A percentile compares a stretch with the other conserved stretches of the same genome.
Conservation (phyloP, 2,329 filamentous ascomycete genomes). For the Lachnellula suecica region DNA sequence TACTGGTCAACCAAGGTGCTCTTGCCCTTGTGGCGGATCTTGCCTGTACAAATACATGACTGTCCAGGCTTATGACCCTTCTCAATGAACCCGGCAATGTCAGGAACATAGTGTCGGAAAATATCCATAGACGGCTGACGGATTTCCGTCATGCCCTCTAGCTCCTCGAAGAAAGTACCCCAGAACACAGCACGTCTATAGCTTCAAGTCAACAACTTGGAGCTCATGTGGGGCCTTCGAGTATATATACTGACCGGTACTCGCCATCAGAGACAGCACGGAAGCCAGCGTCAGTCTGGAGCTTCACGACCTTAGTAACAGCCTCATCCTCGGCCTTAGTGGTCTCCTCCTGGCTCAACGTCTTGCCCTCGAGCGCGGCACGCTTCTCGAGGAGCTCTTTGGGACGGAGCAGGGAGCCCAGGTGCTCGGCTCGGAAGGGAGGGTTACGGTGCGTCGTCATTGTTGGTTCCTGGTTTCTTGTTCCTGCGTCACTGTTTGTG, state of each 20-base stretch:
- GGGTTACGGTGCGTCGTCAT: constrained; percentile 11
- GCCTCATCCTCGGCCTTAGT: constrained; percentile 53
- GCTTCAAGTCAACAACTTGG: background rate
- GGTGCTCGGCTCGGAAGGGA: constrained; percentile 64
- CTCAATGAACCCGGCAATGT: constrained; percentile 42
- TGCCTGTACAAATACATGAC: constrained; percentile 44
- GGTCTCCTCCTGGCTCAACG: constrained; percentile 42
- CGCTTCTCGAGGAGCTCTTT: constrained; percentile 55
- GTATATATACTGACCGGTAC: constrained; percentile 33
- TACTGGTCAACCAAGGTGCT: constrained; percentile 43
- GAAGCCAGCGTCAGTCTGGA: constrained; percentile 57
- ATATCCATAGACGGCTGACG: constrained; percentile 36
- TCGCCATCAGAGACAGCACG: constrained; percentile 60
- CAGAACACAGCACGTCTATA: constrained; percentile 28
- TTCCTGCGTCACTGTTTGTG: background rate
- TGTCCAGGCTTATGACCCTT: constrained; percentile 47
- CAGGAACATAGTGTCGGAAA: constrained; percentile 40
- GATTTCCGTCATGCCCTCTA: constrained; percentile 29
- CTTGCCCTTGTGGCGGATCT: constrained; percentile 44
- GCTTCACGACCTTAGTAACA: constrained; percentile 56
- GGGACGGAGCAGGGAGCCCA: constrained; percentile 63
- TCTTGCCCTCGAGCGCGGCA: constrained; percentile 51
- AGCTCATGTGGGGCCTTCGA: background rate
- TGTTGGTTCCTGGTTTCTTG: background rate
- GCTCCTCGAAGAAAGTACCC: constrained; percentile 29